phyloP scores from a whole-genome alignment of 257 asterid genomes.

The Rhazya stricta region DNA sequence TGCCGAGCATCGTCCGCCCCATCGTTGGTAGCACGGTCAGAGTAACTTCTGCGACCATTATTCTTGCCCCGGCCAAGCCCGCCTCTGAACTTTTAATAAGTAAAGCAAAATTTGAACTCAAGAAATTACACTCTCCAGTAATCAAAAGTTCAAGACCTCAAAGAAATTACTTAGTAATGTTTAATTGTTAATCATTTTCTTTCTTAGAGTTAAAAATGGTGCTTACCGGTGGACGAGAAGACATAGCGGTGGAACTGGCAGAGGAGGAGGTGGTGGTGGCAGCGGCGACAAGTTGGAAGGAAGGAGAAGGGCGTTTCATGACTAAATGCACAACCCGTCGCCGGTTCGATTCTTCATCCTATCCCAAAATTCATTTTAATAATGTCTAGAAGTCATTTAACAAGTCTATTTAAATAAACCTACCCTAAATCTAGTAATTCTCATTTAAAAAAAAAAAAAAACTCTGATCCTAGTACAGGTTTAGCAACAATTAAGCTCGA shows the following conservation, averaged over 20 bases:
- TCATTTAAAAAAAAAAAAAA: too few species aligned
- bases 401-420: too few species aligned
- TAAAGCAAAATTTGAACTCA: background rate
- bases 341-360: too few species aligned
- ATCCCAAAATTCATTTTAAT: too few species aligned
- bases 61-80: conserved; percentile 34
- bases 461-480: too few species aligned
- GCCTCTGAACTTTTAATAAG: conserved; percentile 40
- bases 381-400: too few species aligned
- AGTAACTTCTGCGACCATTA: conserved; percentile 50
- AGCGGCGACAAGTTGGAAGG: conserved; percentile 43
- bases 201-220: background rate
- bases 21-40: conserved; percentile 33
- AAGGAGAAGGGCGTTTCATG: conserved; percentile 51
- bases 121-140: background rate
- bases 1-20: conserved; percentile 18
- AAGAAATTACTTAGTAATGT: background rate
- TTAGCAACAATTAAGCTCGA: too few species aligned
- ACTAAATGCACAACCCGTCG: too few species aligned
- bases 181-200: background rate
- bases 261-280: conserved; percentile 32
- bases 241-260: conserved; percentile 39
- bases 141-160: background rate
- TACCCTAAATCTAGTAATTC: too few species aligned
- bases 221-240: conserved; percentile 45